Evolutionary conservation across 441 rosid genomes (phyloP), one percentile per base, ranked within the genome.

Genomic region (Biscutella laevigata): DNA sequence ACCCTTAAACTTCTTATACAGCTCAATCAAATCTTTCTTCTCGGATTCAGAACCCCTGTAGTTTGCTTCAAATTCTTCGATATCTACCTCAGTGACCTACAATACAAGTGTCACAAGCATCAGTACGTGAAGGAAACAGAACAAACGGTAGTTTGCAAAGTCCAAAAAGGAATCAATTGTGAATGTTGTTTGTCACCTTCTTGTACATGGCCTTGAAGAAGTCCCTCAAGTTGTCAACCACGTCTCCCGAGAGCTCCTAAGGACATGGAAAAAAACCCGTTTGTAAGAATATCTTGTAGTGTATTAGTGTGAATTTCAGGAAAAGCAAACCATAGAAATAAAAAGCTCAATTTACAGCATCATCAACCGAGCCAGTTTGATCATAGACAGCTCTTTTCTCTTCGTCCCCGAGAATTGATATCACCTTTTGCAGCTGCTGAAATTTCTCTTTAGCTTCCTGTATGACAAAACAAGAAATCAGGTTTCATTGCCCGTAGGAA

Each of bases 381-480:
- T 88, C 95, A 71, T 86, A 88, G 12, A 88, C 51, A 0, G 83
- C 89, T 1, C 90, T 71, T 59, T 88, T 88, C 74, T 88, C 95
- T 64, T 79, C 88, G 52, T 92, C 95, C 2, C 94, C 97, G 3
- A 92, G 88, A 71, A 92, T 72, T 0, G 92, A 82, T 30, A 92
- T 86, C 68, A 86, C 92, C 76, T 84, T 92, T 70, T 92, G 97
- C 72, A 92, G 62, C 61, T 84, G 92, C 81, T 92, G 95, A 71
- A 88, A 88, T 40, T 86, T 92, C 69, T 84, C 99, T 56, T 92
- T 92, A 24, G 95, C 95, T 36, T 82, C 97, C 98, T 92, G 42
- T 47, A 49, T 6, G 13, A 0, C 16, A 4, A 50, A 12, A 63
- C 13, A 35, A 14, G 37, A 28, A 22, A 9, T 11, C 6, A 0